These are phyloP conservation scores for Rubroshorea leprosula DNA, from an alignment of 345 rosid genomes.

Conservation along the genomic window DNA sequence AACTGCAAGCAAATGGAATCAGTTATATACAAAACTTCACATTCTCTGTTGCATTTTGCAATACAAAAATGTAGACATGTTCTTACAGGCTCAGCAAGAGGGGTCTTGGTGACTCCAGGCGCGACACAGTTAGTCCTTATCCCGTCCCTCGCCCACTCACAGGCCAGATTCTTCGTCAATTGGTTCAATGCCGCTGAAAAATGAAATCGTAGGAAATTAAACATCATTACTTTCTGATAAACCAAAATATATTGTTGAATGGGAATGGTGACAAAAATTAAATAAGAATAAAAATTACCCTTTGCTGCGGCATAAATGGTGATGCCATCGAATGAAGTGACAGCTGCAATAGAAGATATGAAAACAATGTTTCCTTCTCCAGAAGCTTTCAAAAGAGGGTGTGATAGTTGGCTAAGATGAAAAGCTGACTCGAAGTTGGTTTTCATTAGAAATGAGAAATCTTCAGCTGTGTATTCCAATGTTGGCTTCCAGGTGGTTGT, in stretches of 20 bases:
- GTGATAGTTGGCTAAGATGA: conserved; percentile 47
- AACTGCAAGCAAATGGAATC: neutral
- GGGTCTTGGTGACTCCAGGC: neutral
- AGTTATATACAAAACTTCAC: too few relatives aligned
- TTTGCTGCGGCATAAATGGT: neutral
- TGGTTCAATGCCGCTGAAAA: too few relatives aligned
- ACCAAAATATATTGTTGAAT: too few relatives aligned
- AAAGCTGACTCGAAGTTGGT: conserved; percentile 49
- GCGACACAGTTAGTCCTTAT: neutral
- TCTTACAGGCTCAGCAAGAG: neutral
- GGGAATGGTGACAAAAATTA: too few relatives aligned
- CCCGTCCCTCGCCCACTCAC: neutral
- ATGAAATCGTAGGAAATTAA: too few relatives aligned
- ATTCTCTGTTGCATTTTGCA: too few relatives aligned
- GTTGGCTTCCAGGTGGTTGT: neutral
- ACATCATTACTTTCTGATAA: too few relatives aligned
- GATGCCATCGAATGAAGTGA: neutral
- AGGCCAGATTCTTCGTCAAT: neutral
- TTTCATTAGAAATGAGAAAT: conserved; percentile 25
- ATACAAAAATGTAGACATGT: neutral
- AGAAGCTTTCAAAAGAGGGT: conserved; percentile 30
- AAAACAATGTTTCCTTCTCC: conserved; percentile 29
- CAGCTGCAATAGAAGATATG: neutral
- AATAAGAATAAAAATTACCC: too few relatives aligned
- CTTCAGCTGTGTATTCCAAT: conserved; percentile 26